Evolutionary conservation across 495 filamentous ascomycete genomes (phyloP).

Genomic region (Neurospora sublineolata): DNA sequence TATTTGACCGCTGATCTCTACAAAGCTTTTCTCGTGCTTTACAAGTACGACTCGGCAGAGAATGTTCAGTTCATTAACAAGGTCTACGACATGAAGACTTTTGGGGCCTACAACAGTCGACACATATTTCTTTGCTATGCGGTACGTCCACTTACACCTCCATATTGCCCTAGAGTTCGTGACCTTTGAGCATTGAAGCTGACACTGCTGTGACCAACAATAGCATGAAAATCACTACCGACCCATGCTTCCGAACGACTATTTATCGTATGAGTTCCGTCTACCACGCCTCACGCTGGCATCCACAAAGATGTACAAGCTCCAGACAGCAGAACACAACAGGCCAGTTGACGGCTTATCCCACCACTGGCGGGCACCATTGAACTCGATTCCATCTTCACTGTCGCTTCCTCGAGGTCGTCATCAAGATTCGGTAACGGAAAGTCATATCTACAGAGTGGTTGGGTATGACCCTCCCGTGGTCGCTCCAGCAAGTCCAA

Average conservation of each 20-base stretch:
- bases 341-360: not conserved
- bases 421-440: not conserved
- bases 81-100: conserved; percentile 13
- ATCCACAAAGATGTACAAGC: conserved; percentile 6
- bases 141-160: not conserved
- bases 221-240: conserved; percentile 13
- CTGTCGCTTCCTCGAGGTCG: not conserved
- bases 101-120: conserved; percentile 17
- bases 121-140: conserved; percentile 18
- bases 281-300: conserved; percentile 13
- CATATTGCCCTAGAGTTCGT: not conserved
- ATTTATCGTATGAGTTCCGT: conserved; percentile 13
- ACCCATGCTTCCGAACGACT: conserved; percentile 18
- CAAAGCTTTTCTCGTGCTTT: conserved; percentile 11
- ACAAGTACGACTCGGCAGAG: conserved; percentile 3
- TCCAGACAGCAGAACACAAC: not conserved
- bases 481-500: not conserved
- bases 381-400: not conserved
- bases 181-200: not conserved
- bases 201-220: not conserved
- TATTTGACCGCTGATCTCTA: conserved; percentile 20
- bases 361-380: conserved; percentile 3
- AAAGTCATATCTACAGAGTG: not conserved
- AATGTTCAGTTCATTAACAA: not conserved
- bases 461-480: not conserved